Base-by-base conservation (phyloP, 306 rosid genomes). In the Pterocarpus santalinus region DNA sequence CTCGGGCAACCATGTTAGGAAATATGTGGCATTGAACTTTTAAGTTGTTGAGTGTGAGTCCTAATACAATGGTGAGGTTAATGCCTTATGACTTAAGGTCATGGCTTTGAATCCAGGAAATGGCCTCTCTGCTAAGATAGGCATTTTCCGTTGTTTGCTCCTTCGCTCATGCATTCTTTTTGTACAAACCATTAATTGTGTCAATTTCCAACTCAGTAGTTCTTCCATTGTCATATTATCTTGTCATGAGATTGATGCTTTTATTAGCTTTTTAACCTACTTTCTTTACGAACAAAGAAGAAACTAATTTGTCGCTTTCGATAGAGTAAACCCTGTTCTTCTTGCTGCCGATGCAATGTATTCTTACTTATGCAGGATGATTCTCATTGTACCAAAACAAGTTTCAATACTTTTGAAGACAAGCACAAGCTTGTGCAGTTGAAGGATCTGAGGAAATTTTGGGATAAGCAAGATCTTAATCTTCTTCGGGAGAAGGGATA, bases 401-500 rank as follows among this genome's bases (percentile, higher is more conserved):
- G 73, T 11, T 89, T 82, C 79, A 84, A 65, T 39, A 91, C 97
- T 39, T 88, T 82, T 16, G 92, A 90, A 80, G 85, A 94, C 70
- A 86, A 43, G 74, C 87, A 91, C 32, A 94, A 91, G 87, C 53
- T 46, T 38, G 32, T 94, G 72, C 91, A 89, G 69, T 91, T 91
- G 12, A 94, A 94, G 88, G 94, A 94, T 35, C 74, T 94, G 77
- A 89, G 88, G 74, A 90, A 75, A 80, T 57, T 94, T 73, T 94
- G 97, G 98, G 94, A 91, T 58, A 90, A 90, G 41, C 84, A 86
- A 1, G 91, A 90, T 76, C 92, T 87, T 41, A 62, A 79, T 91
- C 94, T 91, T 80, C 94, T 91, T 3, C 91, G 97, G 97, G 87
- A 87, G 81, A 85, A 80, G 60, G 98, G 94, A 17, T 80, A 80